Conservation (phyloP, 2,329 filamentous ascomycete species). For the Fusarium succisae region DNA sequence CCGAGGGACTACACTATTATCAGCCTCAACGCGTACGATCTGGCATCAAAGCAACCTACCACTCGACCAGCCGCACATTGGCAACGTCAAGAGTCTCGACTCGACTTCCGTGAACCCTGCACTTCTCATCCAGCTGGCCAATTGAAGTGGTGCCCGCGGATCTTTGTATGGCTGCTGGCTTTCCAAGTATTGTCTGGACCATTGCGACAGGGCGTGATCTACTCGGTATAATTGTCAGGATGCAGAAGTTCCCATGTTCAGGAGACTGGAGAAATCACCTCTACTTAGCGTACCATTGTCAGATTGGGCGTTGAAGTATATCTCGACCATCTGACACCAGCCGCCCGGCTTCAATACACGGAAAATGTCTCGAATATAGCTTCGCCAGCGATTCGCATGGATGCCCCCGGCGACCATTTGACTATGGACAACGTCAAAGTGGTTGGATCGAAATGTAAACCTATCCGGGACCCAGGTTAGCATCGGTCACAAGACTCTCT, state of each 20-base stretch:
- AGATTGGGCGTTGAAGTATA: conserved; percentile 86
- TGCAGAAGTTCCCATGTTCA: neutral
- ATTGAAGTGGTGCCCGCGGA: conserved; percentile 68
- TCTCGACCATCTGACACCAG: conserved; percentile 90
- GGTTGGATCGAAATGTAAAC: conserved; percentile 73
- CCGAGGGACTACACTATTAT: conserved; percentile 53
- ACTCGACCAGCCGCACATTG: conserved; percentile 74
- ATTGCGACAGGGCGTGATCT: conserved; percentile 72
- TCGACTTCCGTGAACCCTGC: conserved; percentile 77
- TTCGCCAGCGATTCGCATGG: conserved; percentile 74
- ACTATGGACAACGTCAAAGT: conserved; percentile 88
- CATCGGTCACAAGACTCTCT: neutral
- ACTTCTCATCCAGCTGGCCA: conserved; percentile 66
- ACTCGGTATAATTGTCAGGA: neutral
- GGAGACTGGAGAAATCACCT: conserved; percentile 50
- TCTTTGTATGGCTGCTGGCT: conserved; percentile 72
- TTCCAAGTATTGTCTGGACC: conserved; percentile 72
- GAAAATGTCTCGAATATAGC: conserved; percentile 80
- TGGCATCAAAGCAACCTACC: conserved; percentile 55
- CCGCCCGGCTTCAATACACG: conserved; percentile 77
- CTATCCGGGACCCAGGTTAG: conserved; percentile 44
- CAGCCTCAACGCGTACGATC: neutral
- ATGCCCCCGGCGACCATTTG: conserved; percentile 77
- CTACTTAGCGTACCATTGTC: conserved; percentile 81
- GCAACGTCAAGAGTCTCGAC: conserved; percentile 70